Conservation (phyloP, 805 yeast species). For the Hanseniaspora occidentalis region DNA sequence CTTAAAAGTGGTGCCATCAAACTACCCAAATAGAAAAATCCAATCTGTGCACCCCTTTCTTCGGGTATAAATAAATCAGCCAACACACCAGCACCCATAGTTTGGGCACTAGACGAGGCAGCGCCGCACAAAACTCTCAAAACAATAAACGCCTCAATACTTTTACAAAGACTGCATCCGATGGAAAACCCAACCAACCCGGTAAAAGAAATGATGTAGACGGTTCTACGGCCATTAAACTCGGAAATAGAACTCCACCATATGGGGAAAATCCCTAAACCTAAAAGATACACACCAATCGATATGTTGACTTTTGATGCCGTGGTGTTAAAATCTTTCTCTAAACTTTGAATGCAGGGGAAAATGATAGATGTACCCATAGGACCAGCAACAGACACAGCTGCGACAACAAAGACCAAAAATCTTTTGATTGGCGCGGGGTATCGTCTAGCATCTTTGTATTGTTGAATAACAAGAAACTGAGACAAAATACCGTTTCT, state of each 20-base stretch:
- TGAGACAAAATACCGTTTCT: constrained; percentile 49
- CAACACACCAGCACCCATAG: constrained; percentile 83
- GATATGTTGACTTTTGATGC: constrained; percentile 57
- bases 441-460: constrained; percentile 56
- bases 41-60: constrained; percentile 69
- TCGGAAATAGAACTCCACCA: constrained; percentile 87
- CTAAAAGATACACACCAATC: constrained; percentile 63
- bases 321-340: constrained; percentile 40
- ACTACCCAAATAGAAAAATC: constrained; percentile 70
- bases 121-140: constrained; percentile 69
- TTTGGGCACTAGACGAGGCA: constrained; percentile 72
- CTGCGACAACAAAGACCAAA: constrained; percentile 55
- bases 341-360: constrained; percentile 61
- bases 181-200: constrained; percentile 54
- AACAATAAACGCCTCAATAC: constrained; percentile 48
- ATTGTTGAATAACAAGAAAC: constrained; percentile 50
- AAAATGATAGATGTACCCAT: constrained; percentile 79
- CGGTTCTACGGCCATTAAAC: constrained; percentile 57
- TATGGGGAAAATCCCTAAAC: constrained; percentile 69
- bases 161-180: constrained; percentile 57
- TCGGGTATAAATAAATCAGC: constrained; percentile 57
- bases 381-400: constrained; percentile 72
- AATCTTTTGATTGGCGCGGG: constrained; percentile 35
- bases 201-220: constrained; percentile 56
- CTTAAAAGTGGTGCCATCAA: constrained; percentile 68